These are phyloP conservation scores for Tulasnella sp. DNA, from an alignment of 768 basidiomycete genomes.

Conservation along the genomic window DNA sequence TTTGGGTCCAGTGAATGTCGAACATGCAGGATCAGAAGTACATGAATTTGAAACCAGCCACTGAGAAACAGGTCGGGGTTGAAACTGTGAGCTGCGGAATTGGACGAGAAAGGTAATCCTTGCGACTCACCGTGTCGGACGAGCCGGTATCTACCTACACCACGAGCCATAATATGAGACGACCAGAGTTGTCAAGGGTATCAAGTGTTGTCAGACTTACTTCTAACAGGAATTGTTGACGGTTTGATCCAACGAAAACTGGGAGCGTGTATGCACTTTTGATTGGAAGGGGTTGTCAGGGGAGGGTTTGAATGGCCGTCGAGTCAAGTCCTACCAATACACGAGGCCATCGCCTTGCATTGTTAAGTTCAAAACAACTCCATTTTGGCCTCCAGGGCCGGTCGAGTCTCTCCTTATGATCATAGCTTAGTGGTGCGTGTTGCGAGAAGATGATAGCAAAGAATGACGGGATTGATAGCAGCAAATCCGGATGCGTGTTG, in stretches of 20 bases:
- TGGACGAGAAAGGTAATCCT: slow-evolving; percentile 2
- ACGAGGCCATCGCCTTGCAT: slow-evolving; percentile 9
- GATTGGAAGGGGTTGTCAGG: neutral
- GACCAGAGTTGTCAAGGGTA: neutral
- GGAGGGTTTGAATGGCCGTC: neutral
- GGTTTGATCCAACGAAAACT: slow-evolving; percentile 38
- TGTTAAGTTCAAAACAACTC: slow-evolving; percentile 1
- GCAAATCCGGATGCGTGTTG: no score
- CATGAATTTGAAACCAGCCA: slow-evolving; percentile 67
- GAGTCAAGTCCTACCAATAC: slow-evolving; percentile 2
- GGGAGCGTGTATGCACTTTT: slow-evolving; percentile 62
- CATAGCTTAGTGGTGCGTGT: no score
- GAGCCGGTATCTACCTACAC: slow-evolving; percentile 75
- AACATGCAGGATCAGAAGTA: slow-evolving; percentile 27
- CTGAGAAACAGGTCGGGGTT: slow-evolving; percentile 28
- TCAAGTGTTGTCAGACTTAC: neutral
- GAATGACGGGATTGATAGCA: no score
- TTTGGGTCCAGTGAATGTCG: slow-evolving; percentile 2
- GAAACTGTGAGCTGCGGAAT: slow-evolving; percentile 1
- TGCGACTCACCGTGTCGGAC: slow-evolving; percentile 48
- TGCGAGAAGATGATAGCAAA: no score
- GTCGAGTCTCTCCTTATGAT: no score
- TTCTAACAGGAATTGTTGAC: slow-evolving; percentile 35
- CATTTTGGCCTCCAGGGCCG: slow-evolving; percentile 1
- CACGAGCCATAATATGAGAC: slow-evolving; percentile 26